Conservation (phyloP, 768 basidiomycete species). For the Xerocomellus intermedius region DNA sequence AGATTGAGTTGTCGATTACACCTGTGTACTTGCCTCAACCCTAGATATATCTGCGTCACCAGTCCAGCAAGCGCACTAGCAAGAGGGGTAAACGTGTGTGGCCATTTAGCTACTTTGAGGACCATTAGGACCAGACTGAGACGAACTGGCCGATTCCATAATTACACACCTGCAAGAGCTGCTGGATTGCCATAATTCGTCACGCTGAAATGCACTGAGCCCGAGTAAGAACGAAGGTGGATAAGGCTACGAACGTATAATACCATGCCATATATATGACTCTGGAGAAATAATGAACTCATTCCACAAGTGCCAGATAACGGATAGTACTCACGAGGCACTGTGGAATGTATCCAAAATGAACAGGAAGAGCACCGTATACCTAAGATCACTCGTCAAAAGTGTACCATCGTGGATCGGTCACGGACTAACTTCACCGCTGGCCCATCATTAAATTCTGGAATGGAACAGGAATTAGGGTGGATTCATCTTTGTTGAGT, state of each 20-base stretch:
- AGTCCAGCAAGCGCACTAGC: slow-evolving; percentile 47
- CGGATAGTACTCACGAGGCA: slow-evolving; percentile 9
- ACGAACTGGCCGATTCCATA: neutral
- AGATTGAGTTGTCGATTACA: slow-evolving; percentile 4
- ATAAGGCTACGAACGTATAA: slow-evolving; percentile 9
- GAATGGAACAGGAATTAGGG: neutral
- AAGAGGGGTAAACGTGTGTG: slow-evolving; percentile 49
- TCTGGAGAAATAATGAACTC: neutral
- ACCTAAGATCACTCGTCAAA: slow-evolving; percentile 1
- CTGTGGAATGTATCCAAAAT: slow-evolving; percentile 22
- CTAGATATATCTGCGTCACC: slow-evolving; percentile 49
- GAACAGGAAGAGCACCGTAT: slow-evolving; percentile 19
- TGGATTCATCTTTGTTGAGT: neutral
- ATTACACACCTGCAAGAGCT: slow-evolving; percentile 7
- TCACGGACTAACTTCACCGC: slow-evolving; percentile 1
- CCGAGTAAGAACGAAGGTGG: no score
- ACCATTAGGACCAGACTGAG: neutral
- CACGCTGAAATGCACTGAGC: slow-evolving; percentile 1
- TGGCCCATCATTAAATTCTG: slow-evolving; percentile 19
- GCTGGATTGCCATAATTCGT: slow-evolving; percentile 14
- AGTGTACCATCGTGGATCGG: neutral
- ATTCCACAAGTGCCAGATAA: no score
- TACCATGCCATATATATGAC: slow-evolving; percentile 21
- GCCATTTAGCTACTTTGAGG: slow-evolving; percentile 43
- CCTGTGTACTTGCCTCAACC: slow-evolving; percentile 36